phyloP scores from a whole-genome alignment of 2,329 filamentous ascomycete species.

The Colletotrichum zoysiae region DNA sequence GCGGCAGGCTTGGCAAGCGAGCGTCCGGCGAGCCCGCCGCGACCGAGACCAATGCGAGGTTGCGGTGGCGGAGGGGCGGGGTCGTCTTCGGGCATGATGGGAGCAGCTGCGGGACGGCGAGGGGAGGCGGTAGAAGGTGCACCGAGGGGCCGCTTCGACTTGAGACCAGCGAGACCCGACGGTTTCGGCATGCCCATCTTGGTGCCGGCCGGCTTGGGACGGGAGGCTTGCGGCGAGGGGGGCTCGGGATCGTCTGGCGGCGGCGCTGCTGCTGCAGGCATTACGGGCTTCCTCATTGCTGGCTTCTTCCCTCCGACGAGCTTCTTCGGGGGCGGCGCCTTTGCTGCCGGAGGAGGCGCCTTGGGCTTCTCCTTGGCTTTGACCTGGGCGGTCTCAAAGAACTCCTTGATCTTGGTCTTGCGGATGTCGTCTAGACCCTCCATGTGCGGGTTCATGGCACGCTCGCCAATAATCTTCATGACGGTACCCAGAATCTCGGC shows the following conservation, averaged over 20 bases:
- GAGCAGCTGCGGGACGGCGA: conserved; percentile 61
- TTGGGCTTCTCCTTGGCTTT: conserved; percentile 80
- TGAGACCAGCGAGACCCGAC: conserved; percentile 67
- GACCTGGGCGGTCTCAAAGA: conserved; percentile 72
- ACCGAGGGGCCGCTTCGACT: conserved; percentile 68
- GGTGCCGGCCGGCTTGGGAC: conserved; percentile 57
- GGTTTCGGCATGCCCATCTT: conserved; percentile 70
- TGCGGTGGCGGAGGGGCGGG: conserved; percentile 67
- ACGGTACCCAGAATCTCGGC: conserved; percentile 93
- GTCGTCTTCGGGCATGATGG: conserved; percentile 70
- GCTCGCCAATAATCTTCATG: conserved; percentile 99
- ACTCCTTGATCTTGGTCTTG: conserved; percentile 96
- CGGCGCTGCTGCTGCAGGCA: conserved; percentile 46
- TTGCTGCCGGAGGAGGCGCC: conserved; percentile 73
- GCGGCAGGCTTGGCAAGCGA: conserved; percentile 82
- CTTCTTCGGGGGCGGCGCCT: conserved; percentile 63
- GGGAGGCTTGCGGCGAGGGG: conserved; percentile 69
- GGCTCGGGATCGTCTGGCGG: conserved; percentile 62
- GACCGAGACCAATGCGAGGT: conserved; percentile 75
- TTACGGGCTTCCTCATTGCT: conserved; percentile 58
- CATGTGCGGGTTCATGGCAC: conserved; percentile 92
- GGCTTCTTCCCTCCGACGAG: conserved; percentile 58
- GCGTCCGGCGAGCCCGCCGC: conserved; percentile 86
- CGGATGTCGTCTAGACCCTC: conserved; percentile 95
- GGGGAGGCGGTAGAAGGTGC: conserved; percentile 57